Evolutionary conservation across 179 eudicot species (phyloP), one percentile per base, ranked within the genome.

Genomic region (Nepenthes alata): DNA sequence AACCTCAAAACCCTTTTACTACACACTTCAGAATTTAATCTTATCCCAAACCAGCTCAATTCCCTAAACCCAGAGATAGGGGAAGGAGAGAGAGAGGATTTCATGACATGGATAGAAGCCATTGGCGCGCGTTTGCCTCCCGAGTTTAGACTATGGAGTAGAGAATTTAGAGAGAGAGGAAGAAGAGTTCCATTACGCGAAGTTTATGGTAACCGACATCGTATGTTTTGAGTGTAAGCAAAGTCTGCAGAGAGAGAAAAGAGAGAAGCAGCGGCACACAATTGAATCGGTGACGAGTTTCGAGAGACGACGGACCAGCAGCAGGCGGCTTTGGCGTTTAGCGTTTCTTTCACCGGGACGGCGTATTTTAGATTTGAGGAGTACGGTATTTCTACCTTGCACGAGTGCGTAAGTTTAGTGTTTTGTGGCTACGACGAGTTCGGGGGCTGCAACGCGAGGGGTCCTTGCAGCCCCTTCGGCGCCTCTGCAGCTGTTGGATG

Each of bases 21-120:
- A 4, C 62, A 48, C 6, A 11, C 55, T 25, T 37, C 59, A 11
- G 66, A 69, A 65, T 66, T 73, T 56, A 70, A 75, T 37, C 74
- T 72, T 56, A 72, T 47, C 53, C 61, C 58, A 37, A 67, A 65
- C 25, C 68, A 53, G 49, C 58, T 59, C 53, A 62, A 63, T 48
- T 62, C 67, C n/a, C 59, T 69, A 5, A 69, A 55, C 54, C 68
- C 76, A 12, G 80, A 69, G 35, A 63, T 61, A 2, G 74, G 72
- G 35, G 77, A 77, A 3, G 75, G 72, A 59, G 70, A 70, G 45
- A 71, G 49, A 60, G 63, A 47, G 7, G 85, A 70, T 48, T 75
- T 85, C 66, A 85, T 50, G 70, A 83, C 55, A 65, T 81, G 89
- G 44, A 81, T 55, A 39, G 85, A 80, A 48, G 78, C 84, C 88